phyloP scores from a whole-genome alignment of 1,284 basidiomycete species.

The Hypsizygus ulmarius region DNA sequence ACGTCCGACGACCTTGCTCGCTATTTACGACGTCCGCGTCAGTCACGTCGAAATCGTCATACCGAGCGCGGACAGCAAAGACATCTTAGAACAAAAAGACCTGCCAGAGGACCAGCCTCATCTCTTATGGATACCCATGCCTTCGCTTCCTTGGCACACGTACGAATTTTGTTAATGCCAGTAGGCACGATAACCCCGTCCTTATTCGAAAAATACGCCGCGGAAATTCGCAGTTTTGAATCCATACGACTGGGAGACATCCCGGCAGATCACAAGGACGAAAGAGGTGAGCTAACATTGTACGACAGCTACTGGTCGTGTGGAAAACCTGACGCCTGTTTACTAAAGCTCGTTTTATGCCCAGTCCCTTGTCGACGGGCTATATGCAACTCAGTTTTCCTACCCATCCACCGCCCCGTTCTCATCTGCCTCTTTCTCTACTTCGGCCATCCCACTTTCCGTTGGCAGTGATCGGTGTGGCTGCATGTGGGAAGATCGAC shows the following conservation, averaged over 20 bases:
- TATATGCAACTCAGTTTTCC: slow-evolving; percentile 71
- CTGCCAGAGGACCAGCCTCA: slow-evolving; percentile 8
- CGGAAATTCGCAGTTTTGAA: slow-evolving; percentile 69
- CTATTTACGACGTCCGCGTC: too few species aligned
- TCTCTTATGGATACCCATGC: slow-evolving; percentile 61
- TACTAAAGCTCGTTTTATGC: slow-evolving; percentile 72
- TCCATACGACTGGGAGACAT: slow-evolving; percentile 75
- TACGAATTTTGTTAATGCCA: slow-evolving; percentile 75
- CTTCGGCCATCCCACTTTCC: slow-evolving; percentile 79
- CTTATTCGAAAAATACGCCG: slow-evolving; percentile 66
- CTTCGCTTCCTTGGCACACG: slow-evolving; percentile 77
- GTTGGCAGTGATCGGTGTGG: slow-evolving; percentile 76
- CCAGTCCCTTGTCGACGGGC: slow-evolving; percentile 72
- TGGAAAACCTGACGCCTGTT: slow-evolving; percentile 12
- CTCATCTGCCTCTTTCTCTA: slow-evolving; percentile 57
- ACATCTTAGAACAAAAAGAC: slow-evolving; percentile 7
- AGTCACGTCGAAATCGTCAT: too few species aligned
- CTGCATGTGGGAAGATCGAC: slow-evolving; percentile 58
- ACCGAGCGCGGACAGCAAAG: not conserved
- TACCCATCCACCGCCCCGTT: slow-evolving; percentile 63
- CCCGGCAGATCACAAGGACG: slow-evolving; percentile 73
- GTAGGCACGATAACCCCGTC: slow-evolving; percentile 66
- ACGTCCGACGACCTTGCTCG: too few species aligned
- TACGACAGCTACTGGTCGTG: not conserved
- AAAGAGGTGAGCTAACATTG: slow-evolving; percentile 54